A percentile compares a stretch with the other conserved stretches of the same genome.
Evolutionary conservation across 306 rosid species (phyloP).

Genomic region (Geum urbanum): DNA sequence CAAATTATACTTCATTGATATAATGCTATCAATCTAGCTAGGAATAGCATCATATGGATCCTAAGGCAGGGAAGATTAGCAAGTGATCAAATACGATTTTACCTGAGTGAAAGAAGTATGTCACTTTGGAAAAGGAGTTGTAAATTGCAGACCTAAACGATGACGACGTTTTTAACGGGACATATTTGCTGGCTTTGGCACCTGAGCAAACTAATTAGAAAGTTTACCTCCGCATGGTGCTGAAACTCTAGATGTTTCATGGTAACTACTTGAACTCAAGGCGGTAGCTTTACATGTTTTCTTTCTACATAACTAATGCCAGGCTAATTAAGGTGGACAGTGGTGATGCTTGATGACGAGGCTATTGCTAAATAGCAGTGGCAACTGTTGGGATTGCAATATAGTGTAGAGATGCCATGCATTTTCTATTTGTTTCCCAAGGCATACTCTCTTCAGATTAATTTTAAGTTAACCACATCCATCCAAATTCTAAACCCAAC

Average conservation of each 20-base stretch:
- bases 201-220: background rate
- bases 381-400: background rate
- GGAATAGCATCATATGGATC: background rate
- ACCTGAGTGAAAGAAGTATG: background rate
- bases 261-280: background rate
- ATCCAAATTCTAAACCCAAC: no score
- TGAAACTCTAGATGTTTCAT: background rate
- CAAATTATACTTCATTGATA: background rate
- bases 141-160: background rate
- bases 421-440: no score
- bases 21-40: background rate
- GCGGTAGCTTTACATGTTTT: background rate
- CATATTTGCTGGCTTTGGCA: background rate
- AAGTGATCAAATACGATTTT: slow-evolving; percentile 2
- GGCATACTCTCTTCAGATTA: no score
- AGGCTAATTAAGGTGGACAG: background rate
- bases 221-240: background rate
- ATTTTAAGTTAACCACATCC: no score
- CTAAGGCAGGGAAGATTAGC: background rate
- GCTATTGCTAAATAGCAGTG: background rate
- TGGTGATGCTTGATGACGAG: background rate
- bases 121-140: background rate
- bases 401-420: background rate
- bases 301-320: background rate
- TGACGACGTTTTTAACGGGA: background rate